Percentiles rank a stretch among this genome's conserved stretches.
Evolutionary conservation across 2,329 filamentous ascomycete genomes (phyloP).

Genomic region (Sclerotinia nivalis): DNA sequence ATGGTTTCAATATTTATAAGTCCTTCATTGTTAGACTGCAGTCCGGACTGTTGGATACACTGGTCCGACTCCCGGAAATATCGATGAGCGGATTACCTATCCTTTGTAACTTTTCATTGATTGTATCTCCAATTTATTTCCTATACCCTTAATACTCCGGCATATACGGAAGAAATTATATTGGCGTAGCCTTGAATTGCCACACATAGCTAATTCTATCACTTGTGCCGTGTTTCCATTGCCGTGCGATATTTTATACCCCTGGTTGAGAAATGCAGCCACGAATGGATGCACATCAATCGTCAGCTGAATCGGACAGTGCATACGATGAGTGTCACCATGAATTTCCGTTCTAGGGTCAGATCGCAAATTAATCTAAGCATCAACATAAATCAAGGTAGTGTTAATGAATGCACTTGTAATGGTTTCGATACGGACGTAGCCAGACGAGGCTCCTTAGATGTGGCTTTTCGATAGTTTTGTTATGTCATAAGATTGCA

Average conservation of each 20-base stretch:
- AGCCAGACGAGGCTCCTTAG: background rate
- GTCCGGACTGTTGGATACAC: background rate
- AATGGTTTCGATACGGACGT: background rate
- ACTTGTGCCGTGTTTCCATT: background rate
- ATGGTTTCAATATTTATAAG: background rate
- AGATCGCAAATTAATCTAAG: background rate
- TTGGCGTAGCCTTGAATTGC: background rate
- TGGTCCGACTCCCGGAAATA: background rate
- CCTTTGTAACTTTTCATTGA: background rate
- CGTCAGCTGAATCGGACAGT: background rate
- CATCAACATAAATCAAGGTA: background rate
- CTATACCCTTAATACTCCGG: background rate
- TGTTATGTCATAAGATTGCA: background rate
- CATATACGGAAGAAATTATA: background rate
- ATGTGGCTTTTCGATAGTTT: background rate
- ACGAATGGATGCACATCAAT: background rate
- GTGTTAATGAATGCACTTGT: background rate
- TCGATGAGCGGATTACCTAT: background rate
- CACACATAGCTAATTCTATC: background rate
- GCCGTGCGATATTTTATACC: background rate
- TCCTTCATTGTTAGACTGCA: background rate
- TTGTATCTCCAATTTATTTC: background rate
- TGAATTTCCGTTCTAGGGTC: background rate
- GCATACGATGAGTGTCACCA: background rate
- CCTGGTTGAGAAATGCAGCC: conserved; percentile 2